phyloP scores from a whole-genome alignment of 192 early-diverging fungal genomes.

The Backusella luteola region DNA sequence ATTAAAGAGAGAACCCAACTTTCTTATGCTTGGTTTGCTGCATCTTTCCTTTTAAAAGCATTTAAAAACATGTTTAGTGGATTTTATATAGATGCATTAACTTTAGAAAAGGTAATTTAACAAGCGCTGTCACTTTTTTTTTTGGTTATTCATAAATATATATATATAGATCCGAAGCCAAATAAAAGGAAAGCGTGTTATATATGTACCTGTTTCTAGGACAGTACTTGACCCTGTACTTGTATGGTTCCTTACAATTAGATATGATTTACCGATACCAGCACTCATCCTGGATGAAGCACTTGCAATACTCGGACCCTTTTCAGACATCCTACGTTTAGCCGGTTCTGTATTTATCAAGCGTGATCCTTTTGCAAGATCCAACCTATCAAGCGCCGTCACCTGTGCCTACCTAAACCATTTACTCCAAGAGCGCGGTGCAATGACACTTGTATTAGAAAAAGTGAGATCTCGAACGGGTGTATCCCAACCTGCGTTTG shows the following conservation, averaged over 20 bases:
- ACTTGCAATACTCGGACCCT: not conserved
- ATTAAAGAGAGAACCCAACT: conserved; percentile 19
- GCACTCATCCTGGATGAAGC: conserved; percentile 16
- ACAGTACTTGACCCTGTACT: conserved; percentile 12
- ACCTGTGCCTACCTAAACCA: conserved; percentile 9
- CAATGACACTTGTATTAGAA: conserved; percentile 12
- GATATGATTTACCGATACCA: conserved; percentile 19
- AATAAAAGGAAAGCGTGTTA: conserved; percentile 17
- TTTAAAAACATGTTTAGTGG: conserved; percentile 23
- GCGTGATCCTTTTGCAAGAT: conserved; percentile 5
- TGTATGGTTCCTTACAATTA: conserved; percentile 12
- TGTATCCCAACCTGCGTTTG: not conserved
- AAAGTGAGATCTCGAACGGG: conserved; percentile 15
- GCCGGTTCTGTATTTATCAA: conserved; percentile 16
- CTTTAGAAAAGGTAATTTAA: conserved; percentile 10
- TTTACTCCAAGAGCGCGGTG: not conserved
- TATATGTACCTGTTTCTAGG: conserved; percentile 21
- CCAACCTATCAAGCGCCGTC: conserved; percentile 2
- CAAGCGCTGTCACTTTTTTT: too few species aligned
- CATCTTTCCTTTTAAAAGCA: conserved; percentile 3
- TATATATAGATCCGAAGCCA: not conserved
- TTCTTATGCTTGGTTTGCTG: conserved; percentile 23
- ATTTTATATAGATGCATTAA: not conserved
- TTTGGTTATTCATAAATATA: not conserved
- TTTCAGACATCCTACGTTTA: conserved; percentile 15